phyloP scores from a whole-genome alignment of 148 eudicot genomes.

The Beta vulgaris region DNA sequence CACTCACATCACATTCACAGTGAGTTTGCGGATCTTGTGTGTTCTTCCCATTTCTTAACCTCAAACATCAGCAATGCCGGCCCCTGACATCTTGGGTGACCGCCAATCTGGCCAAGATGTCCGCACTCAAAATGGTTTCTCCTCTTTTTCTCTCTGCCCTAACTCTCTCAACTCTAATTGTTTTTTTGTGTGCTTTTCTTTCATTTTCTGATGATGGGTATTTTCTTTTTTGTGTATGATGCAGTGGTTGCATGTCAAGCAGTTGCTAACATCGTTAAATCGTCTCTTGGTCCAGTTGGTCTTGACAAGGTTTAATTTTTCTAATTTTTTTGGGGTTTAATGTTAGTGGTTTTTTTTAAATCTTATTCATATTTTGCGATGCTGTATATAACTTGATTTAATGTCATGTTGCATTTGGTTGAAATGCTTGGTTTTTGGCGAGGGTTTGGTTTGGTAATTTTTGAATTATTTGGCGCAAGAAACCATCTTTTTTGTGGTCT shows the following conservation, averaged over 20 bases:
- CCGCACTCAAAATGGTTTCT: slow-evolving; percentile 82
- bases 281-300: slow-evolving; percentile 98
- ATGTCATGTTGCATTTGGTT: not conserved
- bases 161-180: too few species aligned
- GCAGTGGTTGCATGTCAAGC: slow-evolving; percentile 95
- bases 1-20: too few species aligned
- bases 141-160: not conserved
- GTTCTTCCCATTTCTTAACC: not conserved
- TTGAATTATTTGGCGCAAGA: too few species aligned
- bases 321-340: not conserved
- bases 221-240: not conserved
- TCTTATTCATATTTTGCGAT: not conserved
- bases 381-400: not conserved
- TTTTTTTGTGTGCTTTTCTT: too few species aligned
- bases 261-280: slow-evolving; percentile 81
- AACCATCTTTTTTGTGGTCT: not conserved
- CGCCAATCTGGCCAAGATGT: slow-evolving; percentile 98
- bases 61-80: slow-evolving; percentile 24
- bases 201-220: not conserved
- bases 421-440: not conserved
- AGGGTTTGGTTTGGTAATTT: not conserved
- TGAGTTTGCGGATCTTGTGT: not conserved
- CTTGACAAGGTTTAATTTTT: slow-evolving; percentile 76
- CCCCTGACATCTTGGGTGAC: slow-evolving; percentile 84
- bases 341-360: not conserved